These are phyloP conservation scores for Phytophthora capsici DNA, from an alignment of 352 stramenopile genomes.

Conservation along the genomic window DNA sequence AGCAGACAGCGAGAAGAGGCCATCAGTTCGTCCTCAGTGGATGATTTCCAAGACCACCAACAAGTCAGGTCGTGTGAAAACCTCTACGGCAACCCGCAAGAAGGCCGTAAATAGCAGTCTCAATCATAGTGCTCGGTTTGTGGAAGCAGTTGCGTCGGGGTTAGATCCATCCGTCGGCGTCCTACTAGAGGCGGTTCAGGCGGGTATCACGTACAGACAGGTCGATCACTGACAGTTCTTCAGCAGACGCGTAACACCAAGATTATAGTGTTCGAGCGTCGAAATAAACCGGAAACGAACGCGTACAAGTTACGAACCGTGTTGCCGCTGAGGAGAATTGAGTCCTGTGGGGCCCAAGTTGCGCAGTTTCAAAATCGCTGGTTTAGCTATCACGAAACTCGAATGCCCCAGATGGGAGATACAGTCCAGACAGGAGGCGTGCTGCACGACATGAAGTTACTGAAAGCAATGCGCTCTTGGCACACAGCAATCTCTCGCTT, in stretches of 20 bases:
- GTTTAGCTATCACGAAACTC: constrained; percentile 9
- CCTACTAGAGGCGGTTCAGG: not conserved
- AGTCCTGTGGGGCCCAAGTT: not conserved
- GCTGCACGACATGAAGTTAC: not conserved
- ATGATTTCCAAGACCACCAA: constrained; percentile 2
- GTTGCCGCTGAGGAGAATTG: not conserved
- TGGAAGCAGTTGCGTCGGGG: constrained; percentile 1
- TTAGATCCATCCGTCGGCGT: not conserved
- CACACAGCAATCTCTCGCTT: constrained; percentile 1
- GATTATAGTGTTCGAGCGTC: not conserved
- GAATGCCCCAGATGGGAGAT: not conserved
- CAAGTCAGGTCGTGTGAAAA: not conserved
- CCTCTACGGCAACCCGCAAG: not conserved
- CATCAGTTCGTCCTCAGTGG: too few relatives aligned
- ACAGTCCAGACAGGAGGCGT: constrained; percentile 1
- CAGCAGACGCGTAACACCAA: constrained; percentile 1
- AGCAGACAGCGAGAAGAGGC: not conserved
- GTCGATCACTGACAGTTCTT: not conserved
- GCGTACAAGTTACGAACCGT: not conserved
- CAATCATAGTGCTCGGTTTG: not conserved
- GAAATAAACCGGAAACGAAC: not conserved
- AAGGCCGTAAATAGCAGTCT: not conserved
- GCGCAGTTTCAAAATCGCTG: constrained; percentile 8
- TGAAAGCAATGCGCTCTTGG: too few relatives aligned
- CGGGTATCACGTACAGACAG: constrained; percentile 1